These are phyloP conservation scores for Durio zibethinus DNA, from an alignment of 345 rosid genomes.

Conservation along the genomic window DNA sequence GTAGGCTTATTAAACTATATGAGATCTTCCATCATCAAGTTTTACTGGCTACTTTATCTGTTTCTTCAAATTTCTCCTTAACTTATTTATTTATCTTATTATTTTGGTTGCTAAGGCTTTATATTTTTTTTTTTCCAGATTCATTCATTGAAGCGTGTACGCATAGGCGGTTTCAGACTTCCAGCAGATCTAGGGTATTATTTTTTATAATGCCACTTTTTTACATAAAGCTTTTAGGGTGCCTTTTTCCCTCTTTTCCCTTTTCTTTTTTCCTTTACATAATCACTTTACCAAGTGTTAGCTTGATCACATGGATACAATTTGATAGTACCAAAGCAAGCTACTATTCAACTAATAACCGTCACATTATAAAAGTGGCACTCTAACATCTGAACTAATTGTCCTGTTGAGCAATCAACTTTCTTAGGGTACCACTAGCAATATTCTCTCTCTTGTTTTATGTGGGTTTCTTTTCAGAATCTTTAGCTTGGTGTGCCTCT, in stretches of 20 bases:
- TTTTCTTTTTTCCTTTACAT: not conserved
- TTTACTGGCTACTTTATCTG: not conserved
- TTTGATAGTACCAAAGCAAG: not conserved
- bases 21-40: not conserved
- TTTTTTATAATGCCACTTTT: not conserved
- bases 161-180: conserved; percentile 90
- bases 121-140: conserved; percentile 47
- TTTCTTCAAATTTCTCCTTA: not conserved
- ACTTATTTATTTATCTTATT: not conserved
- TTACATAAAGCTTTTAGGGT: not conserved
- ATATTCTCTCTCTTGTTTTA: not conserved
- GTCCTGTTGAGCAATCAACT: not conserved
- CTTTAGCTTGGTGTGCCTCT: not conserved
- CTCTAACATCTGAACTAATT: not conserved
- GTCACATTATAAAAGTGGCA: not conserved
- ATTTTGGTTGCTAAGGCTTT: not conserved
- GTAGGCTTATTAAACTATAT: not conserved
- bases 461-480: not conserved
- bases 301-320: not conserved
- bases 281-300: not conserved
- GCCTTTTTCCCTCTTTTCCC: not conserved
- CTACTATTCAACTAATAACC: not conserved
- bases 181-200: conserved; percentile 88
- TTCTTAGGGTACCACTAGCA: not conserved
- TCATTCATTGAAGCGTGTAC: conserved; percentile 69